Percentiles rank a stretch among this genome's conserved stretches.
phyloP scores from a whole-genome alignment of 805 yeast genomes.

The Kazachstania viticola region DNA sequence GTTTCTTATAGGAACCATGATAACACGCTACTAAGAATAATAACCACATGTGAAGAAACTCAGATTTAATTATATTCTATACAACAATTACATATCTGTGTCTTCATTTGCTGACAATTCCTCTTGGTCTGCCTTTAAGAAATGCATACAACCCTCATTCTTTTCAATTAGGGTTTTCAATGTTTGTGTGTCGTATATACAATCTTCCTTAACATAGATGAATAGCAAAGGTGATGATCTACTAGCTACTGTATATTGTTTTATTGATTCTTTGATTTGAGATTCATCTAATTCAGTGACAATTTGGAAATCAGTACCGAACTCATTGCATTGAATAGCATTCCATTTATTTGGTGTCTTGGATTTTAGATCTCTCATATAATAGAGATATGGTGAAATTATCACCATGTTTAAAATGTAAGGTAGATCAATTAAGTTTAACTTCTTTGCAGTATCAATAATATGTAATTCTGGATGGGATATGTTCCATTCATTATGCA shows the following conservation, averaged over 20 bases:
- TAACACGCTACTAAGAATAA: no score
- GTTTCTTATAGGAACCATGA: no score
- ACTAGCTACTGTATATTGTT: slow-evolving; percentile 14
- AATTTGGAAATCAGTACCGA: slow-evolving; percentile 11
- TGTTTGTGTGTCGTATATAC: slow-evolving; percentile 10
- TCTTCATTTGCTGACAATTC: no score
- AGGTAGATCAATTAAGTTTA: slow-evolving; percentile 20
- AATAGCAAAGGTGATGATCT: slow-evolving; percentile 25
- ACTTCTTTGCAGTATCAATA: slow-evolving; percentile 14
- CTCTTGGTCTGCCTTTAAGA: slow-evolving; percentile 16
- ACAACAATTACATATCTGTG: no score
- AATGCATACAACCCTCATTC: slow-evolving; percentile 15
- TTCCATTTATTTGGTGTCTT: slow-evolving; percentile 14
- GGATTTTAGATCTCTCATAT: slow-evolving; percentile 7
- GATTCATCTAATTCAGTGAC: slow-evolving; percentile 7
- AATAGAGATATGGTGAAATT: slow-evolving; percentile 22
- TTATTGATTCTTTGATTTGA: slow-evolving; percentile 15
- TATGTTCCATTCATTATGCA: slow-evolving; percentile 21
- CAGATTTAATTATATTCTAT: no score
- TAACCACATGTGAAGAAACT: no score
- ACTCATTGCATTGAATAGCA: slow-evolving; percentile 8
- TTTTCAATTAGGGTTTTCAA: slow-evolving; percentile 9
- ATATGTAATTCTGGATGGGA: slow-evolving; percentile 19
- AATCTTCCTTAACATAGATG: slow-evolving; percentile 13
- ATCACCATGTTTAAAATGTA: slow-evolving; percentile 17